Percentiles rank a stretch among this genome's conserved stretches.
Conservation (phyloP, 140 eudicot species). For the Ambrosia hybrid region DNA sequence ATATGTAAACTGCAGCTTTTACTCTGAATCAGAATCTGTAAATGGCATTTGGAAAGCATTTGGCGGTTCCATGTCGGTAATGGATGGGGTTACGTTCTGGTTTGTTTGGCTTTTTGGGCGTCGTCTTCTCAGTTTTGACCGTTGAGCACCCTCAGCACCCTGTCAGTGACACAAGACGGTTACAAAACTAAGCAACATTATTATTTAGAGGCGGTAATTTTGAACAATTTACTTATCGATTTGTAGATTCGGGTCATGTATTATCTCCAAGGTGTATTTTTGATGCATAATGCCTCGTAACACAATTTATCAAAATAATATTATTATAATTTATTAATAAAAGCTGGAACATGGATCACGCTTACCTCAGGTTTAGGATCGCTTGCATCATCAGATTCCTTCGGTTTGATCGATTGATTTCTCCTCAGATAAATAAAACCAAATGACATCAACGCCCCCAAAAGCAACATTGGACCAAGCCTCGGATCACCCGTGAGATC, state of each 20-base stretch:
- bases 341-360: background rate
- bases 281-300: background rate
- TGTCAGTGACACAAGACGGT: conserved; percentile 22
- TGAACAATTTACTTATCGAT: background rate
- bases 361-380: conserved; percentile 44
- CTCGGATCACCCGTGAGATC: conserved; percentile 63
- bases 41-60: conserved; percentile 72
- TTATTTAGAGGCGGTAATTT: background rate
- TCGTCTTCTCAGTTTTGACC: conserved; percentile 47
- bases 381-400: conserved; percentile 26
- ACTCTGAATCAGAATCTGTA: conserved; percentile 75
- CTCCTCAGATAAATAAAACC: conserved; percentile 72
- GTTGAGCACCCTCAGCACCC: conserved; percentile 50
- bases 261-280: background rate
- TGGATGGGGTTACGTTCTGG: conserved; percentile 56
- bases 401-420: conserved; percentile 50
- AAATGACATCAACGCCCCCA: conserved; percentile 77
- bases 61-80: conserved; percentile 68
- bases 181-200: conserved; percentile 11
- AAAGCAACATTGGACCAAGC: conserved; percentile 79
- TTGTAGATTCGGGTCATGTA: too few relatives aligned
- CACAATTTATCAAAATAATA: too few relatives aligned
- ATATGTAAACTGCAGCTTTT: conserved; percentile 19
- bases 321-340: too few relatives aligned
- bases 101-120: conserved; percentile 39